Evolutionary conservation across 2,329 filamentous ascomycete genomes (phyloP).

Genomic region (Paecilomyces formosus): DNA sequence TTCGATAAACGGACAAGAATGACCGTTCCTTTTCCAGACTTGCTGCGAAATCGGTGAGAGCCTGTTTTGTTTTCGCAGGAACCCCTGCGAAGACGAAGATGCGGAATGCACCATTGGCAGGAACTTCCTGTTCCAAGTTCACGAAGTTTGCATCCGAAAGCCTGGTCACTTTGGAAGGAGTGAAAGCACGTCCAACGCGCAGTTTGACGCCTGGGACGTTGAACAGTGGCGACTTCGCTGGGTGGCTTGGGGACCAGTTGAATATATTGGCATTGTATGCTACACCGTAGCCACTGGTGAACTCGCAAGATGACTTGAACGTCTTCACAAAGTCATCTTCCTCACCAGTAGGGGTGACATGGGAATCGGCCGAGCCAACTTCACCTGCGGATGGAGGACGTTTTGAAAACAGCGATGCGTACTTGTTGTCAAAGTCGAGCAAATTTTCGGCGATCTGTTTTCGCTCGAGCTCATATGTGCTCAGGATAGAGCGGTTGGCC

Average conservation of each 20-base stretch:
- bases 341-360: constrained; percentile 20
- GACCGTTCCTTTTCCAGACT: constrained; percentile 59
- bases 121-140: constrained; percentile 82
- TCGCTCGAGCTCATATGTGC: constrained; percentile 81
- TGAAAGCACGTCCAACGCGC: constrained; percentile 66
- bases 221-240: constrained; percentile 63
- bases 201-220: constrained; percentile 59
- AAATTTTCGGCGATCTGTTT: constrained; percentile 78
- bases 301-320: constrained; percentile 87
- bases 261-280: constrained; percentile 73
- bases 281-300: constrained; percentile 87
- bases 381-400: constrained; percentile 65
- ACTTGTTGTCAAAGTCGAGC: constrained; percentile 78
- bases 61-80: constrained; percentile 50
- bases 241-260: constrained; percentile 73
- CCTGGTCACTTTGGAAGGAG: constrained; percentile 73
- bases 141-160: constrained; percentile 85
- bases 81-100: constrained; percentile 79
- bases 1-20: constrained; percentile 63
- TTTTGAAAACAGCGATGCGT: constrained; percentile 82
- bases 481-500: constrained; percentile 64
- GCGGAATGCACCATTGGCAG: constrained; percentile 79
- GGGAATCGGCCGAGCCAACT: constrained; percentile 57
- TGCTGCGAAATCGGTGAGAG: constrained; percentile 62
- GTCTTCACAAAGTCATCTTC: constrained; percentile 75